Evolutionary conservation across 2,329 filamentous ascomycete genomes (phyloP).

Genomic region (Neofusicoccum laricinum): DNA sequence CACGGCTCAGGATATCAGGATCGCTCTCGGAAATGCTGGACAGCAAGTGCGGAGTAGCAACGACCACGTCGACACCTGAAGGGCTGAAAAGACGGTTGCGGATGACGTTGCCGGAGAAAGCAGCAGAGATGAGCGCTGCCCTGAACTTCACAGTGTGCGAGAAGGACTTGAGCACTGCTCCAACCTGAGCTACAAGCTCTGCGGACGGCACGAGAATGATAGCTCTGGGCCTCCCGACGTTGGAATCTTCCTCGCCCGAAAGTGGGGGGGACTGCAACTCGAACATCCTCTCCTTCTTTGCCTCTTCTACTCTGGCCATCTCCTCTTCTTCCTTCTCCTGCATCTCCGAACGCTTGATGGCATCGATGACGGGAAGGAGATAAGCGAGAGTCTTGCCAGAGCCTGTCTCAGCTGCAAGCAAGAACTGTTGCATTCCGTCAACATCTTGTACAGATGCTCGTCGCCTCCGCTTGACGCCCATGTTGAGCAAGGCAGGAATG

Average conservation of each 20-base stretch:
- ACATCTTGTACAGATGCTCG: conserved; percentile 27
- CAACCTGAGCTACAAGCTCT: conserved; percentile 87
- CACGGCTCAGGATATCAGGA: conserved; percentile 88
- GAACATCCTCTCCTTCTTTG: conserved; percentile 50
- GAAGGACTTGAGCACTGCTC: conserved; percentile 73
- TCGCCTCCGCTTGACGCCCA: conserved; percentile 34
- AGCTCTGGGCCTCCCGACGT: conserved; percentile 69
- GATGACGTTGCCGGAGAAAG: conserved; percentile 73
- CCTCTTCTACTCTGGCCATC: conserved; percentile 30
- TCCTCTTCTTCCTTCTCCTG: conserved; percentile 56
- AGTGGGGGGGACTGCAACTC: conserved; percentile 58
- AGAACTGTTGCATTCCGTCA: conserved; percentile 58
- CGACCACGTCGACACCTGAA: conserved; percentile 76
- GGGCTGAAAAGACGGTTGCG: conserved; percentile 79
- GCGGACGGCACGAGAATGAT: conserved; percentile 89
- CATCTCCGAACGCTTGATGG: conserved; percentile 70
- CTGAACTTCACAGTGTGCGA: conserved; percentile 86
- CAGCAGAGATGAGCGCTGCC: conserved; percentile 76
- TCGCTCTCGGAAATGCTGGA: conserved; percentile 84
- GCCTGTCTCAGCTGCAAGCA: conserved; percentile 92
- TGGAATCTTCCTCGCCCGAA: conserved; percentile 56
- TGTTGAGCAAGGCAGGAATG: conserved; percentile 74
- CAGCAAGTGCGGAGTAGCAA: conserved; percentile 86
- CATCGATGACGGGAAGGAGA: conserved; percentile 78
- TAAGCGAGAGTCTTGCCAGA: conserved; percentile 97